Evolutionary conservation across 176 grass and related monocot species (phyloP).

Genomic region (Secale cereale): DNA sequence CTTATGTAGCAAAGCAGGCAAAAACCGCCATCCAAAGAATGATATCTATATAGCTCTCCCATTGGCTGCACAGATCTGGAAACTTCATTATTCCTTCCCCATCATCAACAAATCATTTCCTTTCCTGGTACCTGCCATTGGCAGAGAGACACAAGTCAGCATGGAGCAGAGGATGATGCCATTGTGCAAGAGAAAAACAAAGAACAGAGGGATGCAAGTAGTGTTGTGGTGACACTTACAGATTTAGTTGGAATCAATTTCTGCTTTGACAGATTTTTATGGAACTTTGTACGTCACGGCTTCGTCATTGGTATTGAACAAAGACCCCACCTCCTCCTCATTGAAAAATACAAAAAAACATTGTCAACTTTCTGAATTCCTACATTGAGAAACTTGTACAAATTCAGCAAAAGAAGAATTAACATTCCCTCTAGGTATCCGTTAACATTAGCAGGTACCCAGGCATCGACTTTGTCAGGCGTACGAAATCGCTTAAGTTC

Average conservation of each 20-base stretch:
- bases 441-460: not conserved
- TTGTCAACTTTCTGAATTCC: not conserved
- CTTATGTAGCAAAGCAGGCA: not conserved
- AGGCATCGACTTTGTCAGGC: not conserved
- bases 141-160: not conserved
- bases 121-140: not conserved
- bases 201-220: not conserved
- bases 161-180: not conserved
- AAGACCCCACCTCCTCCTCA: not conserved
- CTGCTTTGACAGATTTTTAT: not conserved
- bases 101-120: slow-evolving; percentile 1
- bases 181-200: not conserved
- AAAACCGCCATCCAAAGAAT: not conserved
- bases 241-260: not conserved
- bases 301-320: not conserved
- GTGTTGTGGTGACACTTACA: not conserved
- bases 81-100: slow-evolving; percentile 1
- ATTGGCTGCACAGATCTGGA: slow-evolving; percentile 23
- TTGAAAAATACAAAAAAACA: not conserved
- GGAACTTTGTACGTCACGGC: not conserved
- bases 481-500: not conserved
- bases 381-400: not conserved
- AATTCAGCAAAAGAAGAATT: not conserved
- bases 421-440: not conserved
- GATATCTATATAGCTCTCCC: not conserved